Percentiles rank a stretch among this genome's conserved stretches.
Conservation (phyloP, 306 rosid species). For the Lablab purpureus region DNA sequence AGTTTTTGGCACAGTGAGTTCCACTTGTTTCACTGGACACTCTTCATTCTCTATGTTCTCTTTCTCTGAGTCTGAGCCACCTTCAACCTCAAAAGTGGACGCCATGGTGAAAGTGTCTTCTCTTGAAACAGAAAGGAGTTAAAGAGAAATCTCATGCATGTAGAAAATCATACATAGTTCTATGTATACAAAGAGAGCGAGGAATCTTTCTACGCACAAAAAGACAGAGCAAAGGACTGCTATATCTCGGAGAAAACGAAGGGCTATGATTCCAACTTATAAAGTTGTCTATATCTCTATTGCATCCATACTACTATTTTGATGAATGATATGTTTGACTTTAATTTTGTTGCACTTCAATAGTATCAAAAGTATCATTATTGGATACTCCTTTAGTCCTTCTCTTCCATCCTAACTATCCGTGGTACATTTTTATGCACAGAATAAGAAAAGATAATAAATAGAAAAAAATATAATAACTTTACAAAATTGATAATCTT, state of each 20-base stretch:
- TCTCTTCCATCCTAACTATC: too few relatives aligned
- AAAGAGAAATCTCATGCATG: background rate
- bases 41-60: slow-evolving; percentile 34
- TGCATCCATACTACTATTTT: background rate
- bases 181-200: background rate
- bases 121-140: background rate
- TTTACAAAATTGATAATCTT: too few relatives aligned
- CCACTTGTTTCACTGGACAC: slow-evolving; percentile 70
- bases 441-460: too few relatives aligned
- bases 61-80: slow-evolving; percentile 21
- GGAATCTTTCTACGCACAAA: background rate
- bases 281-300: background rate
- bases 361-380: too few relatives aligned
- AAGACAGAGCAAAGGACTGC: background rate
- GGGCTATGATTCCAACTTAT: background rate
- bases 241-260: background rate
- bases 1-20: slow-evolving; percentile 76
- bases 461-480: too few relatives aligned
- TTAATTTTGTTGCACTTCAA: background rate
- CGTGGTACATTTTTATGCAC: too few relatives aligned
- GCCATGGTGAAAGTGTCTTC: background rate
- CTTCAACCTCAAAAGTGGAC: slow-evolving; percentile 44
- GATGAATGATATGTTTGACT: background rate
- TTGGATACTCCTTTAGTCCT: too few relatives aligned
- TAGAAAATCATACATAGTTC: background rate